Base-by-base conservation (phyloP, 352 stramenopile species). In the Phytophthora boehmeriae region DNA sequence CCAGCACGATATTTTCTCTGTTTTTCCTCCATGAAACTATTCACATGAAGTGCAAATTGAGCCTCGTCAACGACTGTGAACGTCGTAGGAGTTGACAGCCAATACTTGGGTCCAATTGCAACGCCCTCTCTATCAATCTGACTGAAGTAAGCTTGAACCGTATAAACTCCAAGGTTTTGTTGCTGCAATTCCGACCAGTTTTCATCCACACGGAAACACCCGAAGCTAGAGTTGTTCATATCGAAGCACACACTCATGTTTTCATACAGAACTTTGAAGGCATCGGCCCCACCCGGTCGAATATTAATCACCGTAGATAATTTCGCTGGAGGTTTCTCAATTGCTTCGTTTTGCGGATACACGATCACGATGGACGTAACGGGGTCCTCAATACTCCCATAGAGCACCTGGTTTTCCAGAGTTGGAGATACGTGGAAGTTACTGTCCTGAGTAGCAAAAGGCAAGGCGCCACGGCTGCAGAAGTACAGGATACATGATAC, bases 271-370 rank as follows among this genome's bases (percentile, higher is more conserved):
- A 30, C 19, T 19, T 19, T 34, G 13, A 62, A 62, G 17, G 22
- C 19, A 9, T 55, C 32, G 16, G 20, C 19, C 1, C 22, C 30
- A 9, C 45, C 45, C 22, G 39, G 25, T 9, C 17, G 44, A 35
- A 56, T 30, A 19, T 35, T 25, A 16, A 56, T 56, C 2, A 4
- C 13, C 14, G 20, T 56, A 14, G 20, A n/a, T 19, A 63, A 42
- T 14, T 48, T 42, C 16, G 56, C 55, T 5, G 45, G 25, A 2
- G 35, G 20, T 8, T 50, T 56, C 19, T 63, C 55, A 9, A 50
- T 35, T 16, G 55, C 44, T 8, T 35, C 36, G 5, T 63, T 17
- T 20, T 39, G 44, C 8, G 55, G 55, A 50, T 50, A 54, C 10
- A 43, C 19, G 25, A 63, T 47, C 35, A 13, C 23, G 19, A 63